A percentile compares a stretch with the other conserved stretches of the same genome.
phyloP scores from a whole-genome alignment of 2,329 filamentous ascomycete genomes.

The Claviceps sp. region DNA sequence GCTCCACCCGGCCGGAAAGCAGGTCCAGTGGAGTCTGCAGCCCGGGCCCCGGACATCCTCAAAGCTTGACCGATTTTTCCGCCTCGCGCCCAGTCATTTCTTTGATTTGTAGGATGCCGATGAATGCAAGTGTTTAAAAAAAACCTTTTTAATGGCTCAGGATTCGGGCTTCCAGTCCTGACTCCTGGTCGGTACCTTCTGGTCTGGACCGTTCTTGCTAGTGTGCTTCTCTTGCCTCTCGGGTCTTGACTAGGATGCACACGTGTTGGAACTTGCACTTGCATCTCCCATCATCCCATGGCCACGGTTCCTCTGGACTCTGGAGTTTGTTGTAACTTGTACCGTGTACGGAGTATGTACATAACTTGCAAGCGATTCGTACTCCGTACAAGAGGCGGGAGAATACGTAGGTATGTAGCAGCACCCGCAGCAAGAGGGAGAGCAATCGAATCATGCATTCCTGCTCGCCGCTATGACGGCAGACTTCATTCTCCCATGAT shows the following conservation, averaged over 20 bases:
- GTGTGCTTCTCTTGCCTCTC: not conserved
- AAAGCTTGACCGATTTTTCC: not conserved
- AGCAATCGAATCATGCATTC: not conserved
- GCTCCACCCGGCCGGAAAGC: not conserved
- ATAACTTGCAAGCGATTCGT: too few relatives aligned
- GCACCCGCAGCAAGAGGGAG: too few relatives aligned
- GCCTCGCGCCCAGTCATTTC: too few relatives aligned
- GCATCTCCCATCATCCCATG: too few relatives aligned
- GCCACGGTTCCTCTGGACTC: too few relatives aligned
- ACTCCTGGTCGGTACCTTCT: not conserved
- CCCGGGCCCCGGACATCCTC: not conserved
- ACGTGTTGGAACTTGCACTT: too few relatives aligned
- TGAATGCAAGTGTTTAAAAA: not conserved
- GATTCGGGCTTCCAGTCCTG: not conserved
- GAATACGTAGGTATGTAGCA: too few relatives aligned
- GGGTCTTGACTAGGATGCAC: too few relatives aligned
- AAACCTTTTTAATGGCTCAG: not conserved
- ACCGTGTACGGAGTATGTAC: too few relatives aligned
- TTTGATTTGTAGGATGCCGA: too few relatives aligned
- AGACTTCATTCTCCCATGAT: not conserved
- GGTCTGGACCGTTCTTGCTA: not conserved
- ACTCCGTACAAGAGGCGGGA: too few relatives aligned
- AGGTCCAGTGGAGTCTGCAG: not conserved
- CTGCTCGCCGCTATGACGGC: not conserved
- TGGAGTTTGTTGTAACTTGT: too few relatives aligned